These are phyloP conservation scores for Hyaloscypha variabilis DNA, from an alignment of 495 filamentous ascomycete genomes.

Conservation along the genomic window DNA sequence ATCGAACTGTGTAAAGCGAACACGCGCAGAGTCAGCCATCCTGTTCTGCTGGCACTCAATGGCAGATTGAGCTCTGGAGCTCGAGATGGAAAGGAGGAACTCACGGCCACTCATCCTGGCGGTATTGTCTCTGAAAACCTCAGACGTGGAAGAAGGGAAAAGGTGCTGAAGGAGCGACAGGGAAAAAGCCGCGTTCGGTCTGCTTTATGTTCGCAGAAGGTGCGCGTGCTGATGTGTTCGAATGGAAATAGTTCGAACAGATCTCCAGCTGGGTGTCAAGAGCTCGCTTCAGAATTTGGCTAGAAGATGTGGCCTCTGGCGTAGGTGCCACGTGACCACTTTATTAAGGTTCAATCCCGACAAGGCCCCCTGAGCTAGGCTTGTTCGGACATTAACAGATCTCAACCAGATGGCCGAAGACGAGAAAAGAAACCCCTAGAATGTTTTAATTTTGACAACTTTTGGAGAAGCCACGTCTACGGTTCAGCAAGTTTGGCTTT, in stretches of 20 bases:
- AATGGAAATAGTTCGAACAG: constrained; percentile 31
- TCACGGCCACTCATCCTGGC: constrained; percentile 62
- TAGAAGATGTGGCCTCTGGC: constrained; percentile 26
- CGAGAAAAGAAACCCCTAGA: no score
- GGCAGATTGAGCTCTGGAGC: constrained; percentile 18
- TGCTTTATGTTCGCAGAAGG: constrained; percentile 31
- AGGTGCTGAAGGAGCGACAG: constrained; percentile 30
- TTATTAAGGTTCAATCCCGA: background rate
- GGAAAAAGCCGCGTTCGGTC: constrained; percentile 24
- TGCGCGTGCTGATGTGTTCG: constrained; percentile 29
- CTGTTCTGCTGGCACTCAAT: constrained; percentile 15
- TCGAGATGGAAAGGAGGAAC: constrained; percentile 33
- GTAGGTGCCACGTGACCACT: constrained; percentile 18
- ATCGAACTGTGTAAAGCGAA: constrained; percentile 71
- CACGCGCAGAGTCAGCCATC: constrained; percentile 31
- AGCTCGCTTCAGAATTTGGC: constrained; percentile 28
- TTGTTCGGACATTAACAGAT: background rate
- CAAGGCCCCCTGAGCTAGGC: constrained; percentile 8
- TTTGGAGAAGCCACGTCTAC: no score
- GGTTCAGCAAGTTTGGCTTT: background rate
- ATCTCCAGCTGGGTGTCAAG: constrained; percentile 20
- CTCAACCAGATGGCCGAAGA: background rate
- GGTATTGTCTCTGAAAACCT: constrained; percentile 33
- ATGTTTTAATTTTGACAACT: no score
- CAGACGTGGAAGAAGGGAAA: constrained; percentile 34